Evolutionary conservation across 768 basidiomycete genomes (phyloP).

Genomic region (Mycena crocata): DNA sequence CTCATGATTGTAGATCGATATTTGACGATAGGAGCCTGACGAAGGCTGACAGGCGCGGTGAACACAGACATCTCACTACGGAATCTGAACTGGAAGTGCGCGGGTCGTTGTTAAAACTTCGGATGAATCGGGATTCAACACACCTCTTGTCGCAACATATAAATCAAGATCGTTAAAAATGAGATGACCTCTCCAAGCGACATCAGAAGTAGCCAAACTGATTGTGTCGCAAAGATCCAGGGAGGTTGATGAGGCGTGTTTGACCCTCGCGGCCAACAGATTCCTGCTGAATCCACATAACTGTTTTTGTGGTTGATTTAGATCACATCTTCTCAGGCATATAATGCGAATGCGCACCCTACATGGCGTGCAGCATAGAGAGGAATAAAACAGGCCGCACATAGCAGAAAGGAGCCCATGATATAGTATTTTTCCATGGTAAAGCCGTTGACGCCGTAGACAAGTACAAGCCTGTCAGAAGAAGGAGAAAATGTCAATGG

Average conservation of each 20-base stretch:
- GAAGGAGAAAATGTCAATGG: neutral
- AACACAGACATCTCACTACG: neutral
- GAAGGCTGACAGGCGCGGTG: neutral
- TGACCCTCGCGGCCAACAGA: slow-evolving; percentile 1
- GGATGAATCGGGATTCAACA: neutral
- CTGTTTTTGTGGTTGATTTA: neutral
- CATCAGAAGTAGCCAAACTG: slow-evolving; percentile 3
- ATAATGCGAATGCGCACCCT: neutral
- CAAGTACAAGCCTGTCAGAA: neutral
- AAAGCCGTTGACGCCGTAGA: slow-evolving; percentile 3
- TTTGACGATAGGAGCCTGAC: neutral
- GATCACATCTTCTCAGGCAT: neutral
- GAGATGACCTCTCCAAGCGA: neutral
- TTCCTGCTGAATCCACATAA: neutral
- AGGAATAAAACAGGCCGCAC: neutral
- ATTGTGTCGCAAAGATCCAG: neutral
- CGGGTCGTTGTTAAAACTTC: neutral
- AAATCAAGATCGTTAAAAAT: neutral
- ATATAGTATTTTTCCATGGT: slow-evolving; percentile 13
- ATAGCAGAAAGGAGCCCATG: neutral
- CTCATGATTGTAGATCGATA: slow-evolving; percentile 9
- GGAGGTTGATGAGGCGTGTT: neutral
- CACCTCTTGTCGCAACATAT: slow-evolving; percentile 6
- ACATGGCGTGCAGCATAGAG: neutral
- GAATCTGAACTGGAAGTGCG: neutral